These are phyloP conservation scores for Nemania serpens DNA, from an alignment of 2,329 filamentous ascomycete genomes.

Conservation along the genomic window DNA sequence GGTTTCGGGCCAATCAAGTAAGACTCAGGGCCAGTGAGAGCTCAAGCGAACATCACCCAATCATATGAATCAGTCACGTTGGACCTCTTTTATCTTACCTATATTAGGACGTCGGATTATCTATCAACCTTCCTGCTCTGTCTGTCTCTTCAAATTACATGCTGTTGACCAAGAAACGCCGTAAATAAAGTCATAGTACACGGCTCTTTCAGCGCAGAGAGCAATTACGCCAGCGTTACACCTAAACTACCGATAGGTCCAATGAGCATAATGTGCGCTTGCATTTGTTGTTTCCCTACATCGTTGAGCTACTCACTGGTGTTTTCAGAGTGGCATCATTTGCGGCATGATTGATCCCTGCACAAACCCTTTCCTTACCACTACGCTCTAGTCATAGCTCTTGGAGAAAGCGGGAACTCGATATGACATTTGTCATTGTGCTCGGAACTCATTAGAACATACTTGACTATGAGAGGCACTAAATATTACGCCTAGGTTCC, in stretches of 20 bases:
- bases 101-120: too few relatives aligned
- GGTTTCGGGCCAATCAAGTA: too few relatives aligned
- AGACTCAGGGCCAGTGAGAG: too few relatives aligned
- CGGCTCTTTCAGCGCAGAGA: conserved; percentile 23
- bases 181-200: conserved; percentile 22
- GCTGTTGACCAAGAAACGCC: too few relatives aligned
- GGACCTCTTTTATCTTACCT: too few relatives aligned
- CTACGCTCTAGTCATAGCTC: conserved; percentile 48
- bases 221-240: too few relatives aligned
- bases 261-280: conserved; percentile 42
- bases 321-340: conserved; percentile 59
- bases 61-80: too few relatives aligned
- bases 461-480: too few relatives aligned
- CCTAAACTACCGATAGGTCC: too few relatives aligned
- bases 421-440: conserved; percentile 54
- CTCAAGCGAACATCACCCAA: too few relatives aligned
- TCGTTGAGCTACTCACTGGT: conserved; percentile 1
- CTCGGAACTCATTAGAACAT: conserved; percentile 37
- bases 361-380: conserved; percentile 51
- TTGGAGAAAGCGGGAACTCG: conserved; percentile 48
- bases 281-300: conserved; percentile 2
- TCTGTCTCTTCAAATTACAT: too few relatives aligned
- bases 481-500: conserved; percentile 51
- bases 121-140: too few relatives aligned
- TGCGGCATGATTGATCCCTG: conserved; percentile 57